phyloP scores from a whole-genome alignment of 23 red algal genomes.

The Gracilaria domingensis region DNA sequence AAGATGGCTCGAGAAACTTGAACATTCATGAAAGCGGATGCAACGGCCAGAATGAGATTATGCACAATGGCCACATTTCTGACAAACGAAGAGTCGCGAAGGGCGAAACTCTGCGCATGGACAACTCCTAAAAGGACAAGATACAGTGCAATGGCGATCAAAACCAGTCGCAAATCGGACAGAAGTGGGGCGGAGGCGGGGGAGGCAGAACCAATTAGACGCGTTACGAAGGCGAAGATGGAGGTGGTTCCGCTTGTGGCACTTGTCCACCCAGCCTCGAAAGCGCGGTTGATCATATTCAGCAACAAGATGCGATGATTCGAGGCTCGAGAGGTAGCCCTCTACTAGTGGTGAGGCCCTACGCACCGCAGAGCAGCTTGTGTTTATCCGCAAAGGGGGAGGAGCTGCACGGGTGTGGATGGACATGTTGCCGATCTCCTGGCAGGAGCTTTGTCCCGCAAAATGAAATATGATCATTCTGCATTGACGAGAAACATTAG shows the following conservation, averaged over 20 bases:
- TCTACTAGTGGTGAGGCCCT: too few relatives aligned
- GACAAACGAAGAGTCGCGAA: neutral
- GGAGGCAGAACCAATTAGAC: neutral
- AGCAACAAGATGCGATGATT: too few relatives aligned
- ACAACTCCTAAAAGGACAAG: neutral
- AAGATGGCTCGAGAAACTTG: constrained; percentile 4
- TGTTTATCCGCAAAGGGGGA: too few relatives aligned
- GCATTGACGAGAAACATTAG: too few relatives aligned
- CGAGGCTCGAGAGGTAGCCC: too few relatives aligned
- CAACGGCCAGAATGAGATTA: constrained; percentile 38
- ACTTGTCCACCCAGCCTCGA: constrained; percentile 8
- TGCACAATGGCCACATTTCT: constrained; percentile 16
- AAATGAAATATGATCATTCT: too few relatives aligned
- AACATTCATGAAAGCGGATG: constrained; percentile 54
- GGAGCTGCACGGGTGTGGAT: too few relatives aligned
- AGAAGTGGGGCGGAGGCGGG: constrained; percentile 5
- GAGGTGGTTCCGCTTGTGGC: constrained; percentile 16
- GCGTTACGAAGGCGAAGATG: neutral
- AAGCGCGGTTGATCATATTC: neutral
- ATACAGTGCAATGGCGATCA: neutral
- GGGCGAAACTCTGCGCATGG: neutral
- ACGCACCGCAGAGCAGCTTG: too few relatives aligned
- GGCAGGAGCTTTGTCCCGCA: too few relatives aligned
- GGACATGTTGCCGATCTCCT: too few relatives aligned
- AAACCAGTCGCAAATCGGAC: neutral